Evolutionary conservation across 208 protist species (phyloP), one percentile per base, ranked within the genome.

Genomic region (Trypanosoma platydactyli): DNA sequence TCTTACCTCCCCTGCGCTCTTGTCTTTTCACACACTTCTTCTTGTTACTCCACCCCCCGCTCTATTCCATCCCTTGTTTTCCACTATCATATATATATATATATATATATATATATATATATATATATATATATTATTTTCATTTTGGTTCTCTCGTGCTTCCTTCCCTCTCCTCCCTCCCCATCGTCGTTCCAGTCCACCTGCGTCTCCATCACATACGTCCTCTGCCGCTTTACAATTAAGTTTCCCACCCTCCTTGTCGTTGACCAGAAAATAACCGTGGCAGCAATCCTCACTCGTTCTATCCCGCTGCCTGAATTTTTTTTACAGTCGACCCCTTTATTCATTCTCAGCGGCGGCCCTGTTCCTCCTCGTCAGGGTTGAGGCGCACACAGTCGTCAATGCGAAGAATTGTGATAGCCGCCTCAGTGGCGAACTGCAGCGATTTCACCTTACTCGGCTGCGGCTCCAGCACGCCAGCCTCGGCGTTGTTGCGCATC

Each of bases 351-450:
- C 33, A 38, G 33, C 33, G 33, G 33, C 33, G 33, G 33, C 33
- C 33, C 33, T 38, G 33, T 40, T 83, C 81, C 55, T 93, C 87
- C 65, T 95, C 86, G 33, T 92, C 86, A 0, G 97, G 94, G 72
- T 96, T 94, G 18, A 99, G 83, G 59, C 97, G 98, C 68, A 99
- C 99, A 64, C 97, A 88, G 78, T 99, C 99, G 83, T 99, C 99
- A 56, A 99, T 99, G 70, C 99, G 93, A 18, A 99, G 86, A 65
- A 99, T 98, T 15, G 98, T 99, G 71, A 99, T 98, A 52, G 99
- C 98, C 1, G 99, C 98, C 92, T 99, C 99, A 12, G 98, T 99
- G 51, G 99, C 99, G 76, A 99, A 99, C 82, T 99, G 91, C 45
- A 99, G 88, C 49, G 89, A 97, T 84, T 99, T 99, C 29, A 99